Conservation (phyloP, 2,329 filamentous ascomycete species). For the Neonectria magnoliae region DNA sequence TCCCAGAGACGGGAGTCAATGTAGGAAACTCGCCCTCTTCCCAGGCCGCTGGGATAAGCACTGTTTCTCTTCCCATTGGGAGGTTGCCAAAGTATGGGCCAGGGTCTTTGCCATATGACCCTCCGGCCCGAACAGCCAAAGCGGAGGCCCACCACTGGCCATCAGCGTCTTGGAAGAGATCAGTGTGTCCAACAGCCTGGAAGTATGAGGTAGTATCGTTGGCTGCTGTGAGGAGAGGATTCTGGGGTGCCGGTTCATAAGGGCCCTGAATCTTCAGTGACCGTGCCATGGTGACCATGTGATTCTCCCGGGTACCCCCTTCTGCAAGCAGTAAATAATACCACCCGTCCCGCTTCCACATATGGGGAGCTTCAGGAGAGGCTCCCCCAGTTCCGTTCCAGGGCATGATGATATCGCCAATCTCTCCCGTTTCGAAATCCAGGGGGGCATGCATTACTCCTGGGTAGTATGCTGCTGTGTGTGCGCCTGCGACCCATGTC, state of each 20-base stretch:
- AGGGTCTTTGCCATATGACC: slow-evolving; percentile 27
- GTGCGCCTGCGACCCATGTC: slow-evolving; percentile 51
- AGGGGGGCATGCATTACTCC: slow-evolving; percentile 42
- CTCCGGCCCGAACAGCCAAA: slow-evolving; percentile 33
- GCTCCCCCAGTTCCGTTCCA: slow-evolving; percentile 57
- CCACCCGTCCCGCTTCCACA: slow-evolving; percentile 55
- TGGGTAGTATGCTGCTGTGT: slow-evolving; percentile 29
- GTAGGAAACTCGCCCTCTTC: slow-evolving; percentile 58
- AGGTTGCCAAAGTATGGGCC: slow-evolving; percentile 45
- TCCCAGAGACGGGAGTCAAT: slow-evolving; percentile 35
- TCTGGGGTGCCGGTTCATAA: slow-evolving; percentile 52
- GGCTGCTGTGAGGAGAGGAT: slow-evolving; percentile 57
- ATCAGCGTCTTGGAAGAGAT: slow-evolving; percentile 54
- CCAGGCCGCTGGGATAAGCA: slow-evolving; percentile 61
- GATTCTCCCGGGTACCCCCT: slow-evolving; percentile 55
- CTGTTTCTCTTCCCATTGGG: slow-evolving; percentile 65
- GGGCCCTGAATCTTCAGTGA: slow-evolving; percentile 53
- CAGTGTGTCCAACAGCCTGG: slow-evolving; percentile 56
- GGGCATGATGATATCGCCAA: slow-evolving; percentile 45
- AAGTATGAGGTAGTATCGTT: slow-evolving; percentile 50
- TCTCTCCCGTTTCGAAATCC: slow-evolving; percentile 48
- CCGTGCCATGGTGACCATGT: slow-evolving; percentile 56
- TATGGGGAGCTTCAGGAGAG: slow-evolving; percentile 56
- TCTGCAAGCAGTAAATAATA: slow-evolving; percentile 62
- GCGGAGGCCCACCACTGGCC: slow-evolving; percentile 30